Base-by-base conservation (phyloP, 805 yeast species). In the Candida lessepsii region DNA sequence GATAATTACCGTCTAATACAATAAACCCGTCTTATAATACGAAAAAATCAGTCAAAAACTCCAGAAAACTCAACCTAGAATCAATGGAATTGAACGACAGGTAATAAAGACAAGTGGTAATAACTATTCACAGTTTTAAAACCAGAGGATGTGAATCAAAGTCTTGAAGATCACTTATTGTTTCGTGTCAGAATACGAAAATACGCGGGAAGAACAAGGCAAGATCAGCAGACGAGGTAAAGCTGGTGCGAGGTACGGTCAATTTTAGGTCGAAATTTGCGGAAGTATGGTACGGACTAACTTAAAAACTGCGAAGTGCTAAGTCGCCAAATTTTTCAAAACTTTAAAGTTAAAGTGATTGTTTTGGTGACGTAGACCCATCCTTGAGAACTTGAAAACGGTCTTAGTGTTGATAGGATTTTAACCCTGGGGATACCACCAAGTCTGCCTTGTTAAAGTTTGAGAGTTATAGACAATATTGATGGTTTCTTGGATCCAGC, bases 161-260 rank as follows among this genome's bases (percentile, higher is more conserved):
- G 4, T 19, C 15, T 28, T 16, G 9, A 10, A 19, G 33, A 29
- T 29, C 24, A 29, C 14, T 18, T 29, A 6, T 17, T 14, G 14
- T 29, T 29, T 29, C 33, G 33, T 29, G 33, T 29, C 33, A 29
- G 24, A 19, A 18, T 29, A 29, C 33, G 33, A 29, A 29, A 29
- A 29, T 29, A 29, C 33, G 33, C 33, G 33, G 33, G 33, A 18
- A 10, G 10, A 8, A 19, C 24, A 29, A 19, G 11, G 27, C 23
- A 5, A 5, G n/a, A 24, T 20, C 27, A 24, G 10, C 10, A 24
- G 27, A 24, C 27, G 27, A n/a, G 15, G 5, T n/a, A 25, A n/a
- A 7, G 27, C 27, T 25, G n/a, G 27, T 25, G 27, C 27, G 8
- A 20, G 8, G 23, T 9, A 9, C 23, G 9, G 23, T 5, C 23